Evolutionary conservation across 805 yeast species (phyloP).

Genomic region (Kazachstania africana): DNA sequence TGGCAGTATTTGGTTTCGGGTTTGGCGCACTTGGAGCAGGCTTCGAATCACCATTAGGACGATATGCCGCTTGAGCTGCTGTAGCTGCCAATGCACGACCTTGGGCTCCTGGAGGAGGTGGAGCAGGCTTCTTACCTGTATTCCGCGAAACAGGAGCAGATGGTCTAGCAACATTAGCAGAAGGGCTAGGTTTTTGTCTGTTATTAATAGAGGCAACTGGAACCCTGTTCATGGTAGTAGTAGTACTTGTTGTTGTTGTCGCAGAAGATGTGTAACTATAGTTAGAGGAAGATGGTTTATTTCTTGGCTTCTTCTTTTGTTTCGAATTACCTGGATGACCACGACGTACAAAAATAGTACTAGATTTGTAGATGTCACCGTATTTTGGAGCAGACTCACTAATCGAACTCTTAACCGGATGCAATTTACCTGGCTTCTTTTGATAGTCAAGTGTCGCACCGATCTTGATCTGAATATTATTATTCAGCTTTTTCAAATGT

Average conservation of each 20-base stretch:
- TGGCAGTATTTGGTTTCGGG: slow-evolving; percentile 3
- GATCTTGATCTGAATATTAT: slow-evolving; percentile 47
- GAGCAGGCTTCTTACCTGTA: slow-evolving; percentile 24
- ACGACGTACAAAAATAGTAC: slow-evolving; percentile 66
- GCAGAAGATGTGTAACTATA: slow-evolving; percentile 7
- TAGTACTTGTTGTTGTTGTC: slow-evolving; percentile 2
- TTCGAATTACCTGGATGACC: slow-evolving; percentile 67
- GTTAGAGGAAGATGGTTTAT: slow-evolving; percentile 18
- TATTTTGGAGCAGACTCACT: slow-evolving; percentile 52
- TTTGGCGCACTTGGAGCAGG: slow-evolving; percentile 13
- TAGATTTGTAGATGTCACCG: slow-evolving; percentile 77
- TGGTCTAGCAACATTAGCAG: slow-evolving; percentile 19
- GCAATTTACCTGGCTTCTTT: slow-evolving; percentile 79
- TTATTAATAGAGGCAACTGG: neutral
- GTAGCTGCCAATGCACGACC: slow-evolving; percentile 28
- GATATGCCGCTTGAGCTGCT: slow-evolving; percentile 29
- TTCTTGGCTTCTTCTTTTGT: slow-evolving; percentile 69
- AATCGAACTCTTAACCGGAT: slow-evolving; percentile 56
- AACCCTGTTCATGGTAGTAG: neutral
- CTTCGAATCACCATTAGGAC: slow-evolving; percentile 21
- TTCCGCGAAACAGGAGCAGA: slow-evolving; percentile 19
- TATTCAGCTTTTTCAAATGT: slow-evolving; percentile 51
- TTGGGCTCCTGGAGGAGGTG: slow-evolving; percentile 25
- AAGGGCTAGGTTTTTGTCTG: slow-evolving; percentile 3
- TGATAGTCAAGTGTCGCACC: slow-evolving; percentile 69